phyloP scores from a whole-genome alignment of 1,139 yeast species.

The Candida pseudoviswanathii region DNA sequence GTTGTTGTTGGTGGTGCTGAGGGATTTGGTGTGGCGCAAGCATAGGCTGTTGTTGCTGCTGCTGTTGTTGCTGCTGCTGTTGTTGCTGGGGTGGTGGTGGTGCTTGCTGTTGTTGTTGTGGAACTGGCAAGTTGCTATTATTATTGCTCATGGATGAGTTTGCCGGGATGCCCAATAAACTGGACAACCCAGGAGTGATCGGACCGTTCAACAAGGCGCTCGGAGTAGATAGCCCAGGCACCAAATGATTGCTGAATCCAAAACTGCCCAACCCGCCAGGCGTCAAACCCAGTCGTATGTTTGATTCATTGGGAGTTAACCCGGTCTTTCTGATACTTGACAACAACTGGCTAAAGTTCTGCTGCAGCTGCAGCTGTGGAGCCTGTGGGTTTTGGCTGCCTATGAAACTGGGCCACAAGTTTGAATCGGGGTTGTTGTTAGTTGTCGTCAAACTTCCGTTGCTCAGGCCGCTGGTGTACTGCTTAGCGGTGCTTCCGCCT shows the following conservation, averaged over 20 bases:
- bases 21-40: slow-evolving; percentile 8
- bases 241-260: slow-evolving; percentile 31
- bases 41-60: slow-evolving; percentile 9
- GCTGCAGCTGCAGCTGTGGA: slow-evolving; percentile 15
- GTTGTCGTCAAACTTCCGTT: not conserved
- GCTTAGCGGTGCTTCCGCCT: slow-evolving; percentile 20
- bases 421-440: not conserved
- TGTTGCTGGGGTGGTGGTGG: not conserved
- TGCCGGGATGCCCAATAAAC: slow-evolving; percentile 35
- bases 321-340: slow-evolving; percentile 53
- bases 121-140: not conserved
- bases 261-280: slow-evolving; percentile 40
- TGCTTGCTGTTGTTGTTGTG: slow-evolving; percentile 13
- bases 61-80: slow-evolving; percentile 18
- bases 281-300: slow-evolving; percentile 66
- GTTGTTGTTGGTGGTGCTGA: slow-evolving; percentile 14
- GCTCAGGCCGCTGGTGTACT: slow-evolving; percentile 4
- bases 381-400: slow-evolving; percentile 14
- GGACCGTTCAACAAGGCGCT: slow-evolving; percentile 44
- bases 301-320: slow-evolving; percentile 69
- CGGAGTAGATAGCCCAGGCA: slow-evolving; percentile 48
- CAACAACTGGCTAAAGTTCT: slow-evolving; percentile 29
- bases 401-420: slow-evolving; percentile 4
- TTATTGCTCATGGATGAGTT: not conserved
- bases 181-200: slow-evolving; percentile 51